Conservation (phyloP, 2,329 filamentous ascomycete species). For the Chlorencoelia australis region DNA sequence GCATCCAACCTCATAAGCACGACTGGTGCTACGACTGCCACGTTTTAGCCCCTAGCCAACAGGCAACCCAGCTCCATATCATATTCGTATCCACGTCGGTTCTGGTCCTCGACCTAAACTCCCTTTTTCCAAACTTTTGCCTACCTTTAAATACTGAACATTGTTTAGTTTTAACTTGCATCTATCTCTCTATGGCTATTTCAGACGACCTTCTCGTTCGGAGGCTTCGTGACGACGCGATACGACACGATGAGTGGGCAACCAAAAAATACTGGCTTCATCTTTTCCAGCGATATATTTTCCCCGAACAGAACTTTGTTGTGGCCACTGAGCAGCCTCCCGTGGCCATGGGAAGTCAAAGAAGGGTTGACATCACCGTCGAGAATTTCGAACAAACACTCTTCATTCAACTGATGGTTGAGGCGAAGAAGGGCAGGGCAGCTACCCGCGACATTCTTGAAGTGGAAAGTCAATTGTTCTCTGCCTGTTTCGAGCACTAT, state of each 20-base stretch:
- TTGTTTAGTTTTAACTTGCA: not conserved
- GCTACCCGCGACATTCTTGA: conserved; percentile 1
- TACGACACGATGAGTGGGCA: not conserved
- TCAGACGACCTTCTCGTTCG: not conserved
- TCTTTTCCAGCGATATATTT: not conserved
- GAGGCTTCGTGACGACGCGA: not conserved
- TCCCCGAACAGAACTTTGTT: not conserved
- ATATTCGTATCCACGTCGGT: too few relatives aligned
- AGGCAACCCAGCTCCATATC: too few relatives aligned
- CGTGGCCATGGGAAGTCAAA: not conserved
- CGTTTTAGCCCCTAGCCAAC: too few relatives aligned
- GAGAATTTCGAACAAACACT: not conserved
- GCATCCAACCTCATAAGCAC: too few relatives aligned
- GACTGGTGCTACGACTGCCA: too few relatives aligned
- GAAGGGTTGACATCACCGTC: not conserved
- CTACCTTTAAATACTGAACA: too few relatives aligned
- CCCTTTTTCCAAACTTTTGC: too few relatives aligned
- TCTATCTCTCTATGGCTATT: not conserved
- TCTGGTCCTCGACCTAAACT: too few relatives aligned
- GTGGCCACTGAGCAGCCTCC: not conserved
- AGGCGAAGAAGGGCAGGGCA: not conserved
- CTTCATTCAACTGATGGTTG: not conserved
- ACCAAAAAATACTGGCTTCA: not conserved
- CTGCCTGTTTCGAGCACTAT: conserved; percentile 3
- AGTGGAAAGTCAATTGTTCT: conserved; percentile 3